These are phyloP conservation scores for Skeletonema grethae DNA, from an alignment of 108 stramenopile species.

Conservation along the genomic window DNA sequence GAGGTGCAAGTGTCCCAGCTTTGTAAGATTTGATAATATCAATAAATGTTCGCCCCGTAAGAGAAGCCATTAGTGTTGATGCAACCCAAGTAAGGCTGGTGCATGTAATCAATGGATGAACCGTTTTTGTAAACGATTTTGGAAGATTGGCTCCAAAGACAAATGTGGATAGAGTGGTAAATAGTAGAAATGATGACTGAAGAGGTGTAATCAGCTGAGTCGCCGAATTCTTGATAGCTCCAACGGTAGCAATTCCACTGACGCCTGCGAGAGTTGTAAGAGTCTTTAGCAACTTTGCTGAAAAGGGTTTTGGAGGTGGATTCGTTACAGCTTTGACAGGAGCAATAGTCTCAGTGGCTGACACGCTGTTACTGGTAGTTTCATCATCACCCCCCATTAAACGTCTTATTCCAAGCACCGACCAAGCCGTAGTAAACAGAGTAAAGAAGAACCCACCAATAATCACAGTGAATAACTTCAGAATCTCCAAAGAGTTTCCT, in stretches of 20 bases:
- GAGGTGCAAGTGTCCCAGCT: slow-evolving; percentile 50
- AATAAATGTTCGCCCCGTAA: slow-evolving; percentile 57
- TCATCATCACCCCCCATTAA: slow-evolving; percentile 17
- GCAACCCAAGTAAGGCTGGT: slow-evolving; percentile 62
- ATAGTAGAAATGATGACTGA: slow-evolving; percentile 55
- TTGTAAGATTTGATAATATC: slow-evolving; percentile 62
- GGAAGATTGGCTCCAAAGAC: slow-evolving; percentile 78
- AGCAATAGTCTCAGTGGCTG: slow-evolving; percentile 10
- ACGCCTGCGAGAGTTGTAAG: slow-evolving; percentile 50
- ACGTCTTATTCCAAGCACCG: slow-evolving; percentile 62
- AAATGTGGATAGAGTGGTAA: slow-evolving; percentile 64
- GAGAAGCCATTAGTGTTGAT: slow-evolving; percentile 35
- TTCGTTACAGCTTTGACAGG: slow-evolving; percentile 10
- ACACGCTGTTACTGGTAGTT: not conserved
- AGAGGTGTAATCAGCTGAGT: slow-evolving; percentile 47
- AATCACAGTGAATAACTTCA: slow-evolving; percentile 62
- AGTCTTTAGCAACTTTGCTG: slow-evolving; percentile 46
- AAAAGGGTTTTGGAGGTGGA: slow-evolving; percentile 59
- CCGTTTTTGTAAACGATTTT: slow-evolving; percentile 57
- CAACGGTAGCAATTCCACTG: slow-evolving; percentile 39
- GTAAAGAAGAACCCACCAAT: slow-evolving; percentile 73
- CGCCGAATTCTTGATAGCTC: slow-evolving; percentile 20
- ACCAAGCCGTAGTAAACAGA: slow-evolving; percentile 53
- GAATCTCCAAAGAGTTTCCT: slow-evolving; percentile 43
- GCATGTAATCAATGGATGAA: slow-evolving; percentile 79